phyloP scores from a whole-genome alignment of 108 stramenopile species.

The Stephanodiscus triporus region DNA sequence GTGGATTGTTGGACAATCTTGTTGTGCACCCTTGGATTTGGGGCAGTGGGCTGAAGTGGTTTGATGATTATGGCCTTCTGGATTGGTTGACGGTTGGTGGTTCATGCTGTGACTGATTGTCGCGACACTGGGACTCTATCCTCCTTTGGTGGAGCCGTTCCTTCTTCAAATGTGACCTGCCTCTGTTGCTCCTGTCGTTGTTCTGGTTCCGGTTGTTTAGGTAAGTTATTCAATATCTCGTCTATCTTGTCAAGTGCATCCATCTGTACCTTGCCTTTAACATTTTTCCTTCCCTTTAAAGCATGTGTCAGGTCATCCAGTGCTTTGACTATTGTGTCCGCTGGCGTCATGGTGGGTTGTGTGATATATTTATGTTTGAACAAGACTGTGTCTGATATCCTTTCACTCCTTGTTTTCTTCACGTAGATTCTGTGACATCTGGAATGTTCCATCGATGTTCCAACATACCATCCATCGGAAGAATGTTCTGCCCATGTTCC shows the following conservation, averaged over 20 bases:
- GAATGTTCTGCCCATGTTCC: not conserved
- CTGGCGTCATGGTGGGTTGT: not conserved
- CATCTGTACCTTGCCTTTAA: no score
- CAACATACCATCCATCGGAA: not conserved
- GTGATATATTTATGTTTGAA: conserved; percentile 7
- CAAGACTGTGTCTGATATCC: not conserved
- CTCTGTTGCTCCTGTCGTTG: no score
- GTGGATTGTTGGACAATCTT: no score
- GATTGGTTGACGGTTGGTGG: no score
- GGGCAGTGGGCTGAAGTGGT: no score
- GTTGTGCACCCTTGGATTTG: no score
- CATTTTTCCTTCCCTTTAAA: not conserved
- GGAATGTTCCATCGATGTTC: not conserved
- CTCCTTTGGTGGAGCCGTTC: no score
- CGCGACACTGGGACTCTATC: no score
- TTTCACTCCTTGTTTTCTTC: not conserved
- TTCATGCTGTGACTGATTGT: no score
- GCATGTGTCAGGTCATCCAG: not conserved
- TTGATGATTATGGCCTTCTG: no score
- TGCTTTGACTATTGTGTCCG: not conserved
- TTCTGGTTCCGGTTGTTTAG: no score
- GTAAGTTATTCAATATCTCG: not conserved
- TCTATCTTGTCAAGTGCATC: not conserved
- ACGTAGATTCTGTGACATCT: not conserved
- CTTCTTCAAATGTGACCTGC: no score